Base-by-base conservation (phyloP, 2,329 filamentous ascomycete genomes). In the Furcasterigmium furcatum region DNA sequence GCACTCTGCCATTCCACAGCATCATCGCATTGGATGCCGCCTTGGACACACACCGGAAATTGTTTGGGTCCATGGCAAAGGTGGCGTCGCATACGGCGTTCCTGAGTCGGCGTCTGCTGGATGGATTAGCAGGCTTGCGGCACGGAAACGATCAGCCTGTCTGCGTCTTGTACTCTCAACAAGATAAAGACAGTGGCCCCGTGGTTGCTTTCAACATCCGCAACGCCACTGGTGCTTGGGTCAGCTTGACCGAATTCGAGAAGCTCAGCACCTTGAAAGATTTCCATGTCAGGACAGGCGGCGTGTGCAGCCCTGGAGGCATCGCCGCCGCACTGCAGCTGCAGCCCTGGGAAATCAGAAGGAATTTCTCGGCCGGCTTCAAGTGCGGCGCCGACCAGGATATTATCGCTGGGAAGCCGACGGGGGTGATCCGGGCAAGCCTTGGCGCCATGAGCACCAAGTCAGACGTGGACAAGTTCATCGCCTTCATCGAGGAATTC, bases 271-370 rank as follows among this genome's bases (percentile, higher is more conserved):
- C 79, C 3, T 72, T 96, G 18, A 88, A 86, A 52, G 79, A 82
- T 41, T 87, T 97, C 35, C 89, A 96, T 57, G 70, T 97, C 16
- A 82, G 94, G 30, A 96, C 90, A 1, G 94, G 94, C 5, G 87
- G 90, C 0, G 73, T 96, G 2, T 99, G 94, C 67, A 96, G 96
- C 56, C 92, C 94, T 1, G 94, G 91, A 9, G 91, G 91, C 2
- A 80, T 95, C 47, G 86, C 91, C 13, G 74, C 76, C 2, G 80
- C 83, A 18, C 75, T 97, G n/a, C 72, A 73, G 2, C 74, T 96
- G 43, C 77, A 84, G 39, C 82, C 89, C 1, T 87, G 85, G 79
- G 91, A 97, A 59, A 85, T 96, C 76, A 85, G 76, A 55, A 77
- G 79, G 47, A 95, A 96, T 60, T 96, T 94, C 57, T 89, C 87